Conservation (phyloP, 345 rosid species). For the Rhizophora apiculata region DNA sequence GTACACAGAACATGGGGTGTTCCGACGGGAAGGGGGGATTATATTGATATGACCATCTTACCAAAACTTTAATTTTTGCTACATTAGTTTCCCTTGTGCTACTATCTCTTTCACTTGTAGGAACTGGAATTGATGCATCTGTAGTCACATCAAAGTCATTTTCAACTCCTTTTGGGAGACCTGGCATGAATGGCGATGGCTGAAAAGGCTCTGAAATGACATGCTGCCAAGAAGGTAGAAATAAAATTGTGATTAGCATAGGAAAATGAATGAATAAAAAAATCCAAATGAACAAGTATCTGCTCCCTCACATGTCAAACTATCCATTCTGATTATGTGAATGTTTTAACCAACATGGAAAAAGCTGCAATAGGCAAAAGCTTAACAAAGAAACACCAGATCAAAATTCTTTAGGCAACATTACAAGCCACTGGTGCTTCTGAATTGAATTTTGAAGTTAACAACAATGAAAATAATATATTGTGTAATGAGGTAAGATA, state of each 20-base stretch:
- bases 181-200: conserved; percentile 84
- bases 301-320: no score
- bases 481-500: neutral
- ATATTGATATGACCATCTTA: conserved; percentile 36
- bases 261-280: neutral
- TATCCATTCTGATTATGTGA: no score
- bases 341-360: neutral
- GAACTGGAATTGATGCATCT: conserved; percentile 47
- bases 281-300: no score
- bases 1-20: neutral
- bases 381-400: neutral
- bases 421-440: neutral
- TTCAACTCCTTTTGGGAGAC: conserved; percentile 60
- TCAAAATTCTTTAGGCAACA: neutral
- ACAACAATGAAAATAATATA: neutral
- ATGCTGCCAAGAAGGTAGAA: conserved; percentile 54
- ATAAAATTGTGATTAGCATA: conserved; percentile 5
- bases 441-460: no score
- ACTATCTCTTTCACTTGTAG: conserved; percentile 64
- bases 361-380: neutral
- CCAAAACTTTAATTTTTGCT: conserved; percentile 98
- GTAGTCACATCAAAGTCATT: conserved; percentile 56
- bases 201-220: conserved; percentile 92
- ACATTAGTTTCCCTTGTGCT: conserved; percentile 68
- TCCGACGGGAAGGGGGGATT: neutral